Base-by-base conservation (phyloP, 495 filamentous ascomycete genomes). In the Penicillium cinerascens region DNA sequence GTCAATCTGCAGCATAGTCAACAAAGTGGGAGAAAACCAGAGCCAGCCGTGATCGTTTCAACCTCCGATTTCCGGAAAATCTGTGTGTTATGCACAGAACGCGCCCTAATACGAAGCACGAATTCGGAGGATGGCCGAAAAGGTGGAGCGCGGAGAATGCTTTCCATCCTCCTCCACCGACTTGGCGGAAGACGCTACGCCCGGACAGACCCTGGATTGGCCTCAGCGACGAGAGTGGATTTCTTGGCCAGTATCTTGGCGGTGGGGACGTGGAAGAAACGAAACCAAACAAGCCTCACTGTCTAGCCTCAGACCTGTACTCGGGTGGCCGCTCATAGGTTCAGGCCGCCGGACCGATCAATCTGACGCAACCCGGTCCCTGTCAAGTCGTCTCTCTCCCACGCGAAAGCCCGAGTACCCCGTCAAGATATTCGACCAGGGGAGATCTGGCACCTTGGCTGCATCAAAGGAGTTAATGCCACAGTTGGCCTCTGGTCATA, bases 231-330 rank as follows among this genome's bases (percentile, higher is more conserved):
- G n/a, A 18, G 3, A 18, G 10, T 42, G 37, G 18, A 39, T 38
- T 6, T 27, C 46, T 48, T 39, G 46, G 35, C 46, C 8, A 7
- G 13, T 0, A 17, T n/a, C 36, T 48, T 48, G 45, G 45, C 36
- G 1, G 36, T 40, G 22, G 46, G 4, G 37, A 20, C n/a, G 20
- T 11, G 15, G 20, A n/a, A n/a, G 33, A 36, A 35, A 47, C 46
- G 26, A 27, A 35, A 6, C 46, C 46, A 37, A 48, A 48, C 25
- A 48, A 48, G 46, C 46, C 20, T 48, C 37, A n/a, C 20, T 26
- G 18, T 48, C n/a, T 40, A 26, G 10, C n/a, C 22, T 48, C 45
- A 15, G 13, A 37, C 38, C 37, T 29, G 33, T 23, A 29, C 20
- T 40, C 35, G 9, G 6, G 21, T 25, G 13, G 25, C 25, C 4